These are phyloP conservation scores for Isochrysis galbana DNA, from an alignment of 78 protist species.

Conservation along the genomic window DNA sequence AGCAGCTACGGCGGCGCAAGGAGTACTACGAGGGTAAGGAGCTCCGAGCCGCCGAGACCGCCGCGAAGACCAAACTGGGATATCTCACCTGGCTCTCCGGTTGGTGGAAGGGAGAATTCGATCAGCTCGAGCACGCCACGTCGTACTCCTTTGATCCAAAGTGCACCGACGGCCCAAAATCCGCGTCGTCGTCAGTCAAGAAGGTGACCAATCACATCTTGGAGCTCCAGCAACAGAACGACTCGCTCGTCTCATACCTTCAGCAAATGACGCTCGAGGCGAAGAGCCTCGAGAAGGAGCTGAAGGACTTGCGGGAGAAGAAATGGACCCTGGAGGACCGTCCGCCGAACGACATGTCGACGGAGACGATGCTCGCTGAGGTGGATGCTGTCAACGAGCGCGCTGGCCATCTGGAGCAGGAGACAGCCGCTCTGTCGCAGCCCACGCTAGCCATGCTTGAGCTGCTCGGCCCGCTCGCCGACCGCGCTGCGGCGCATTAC, in stretches of 20 bases:
- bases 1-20: background rate
- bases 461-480: no score
- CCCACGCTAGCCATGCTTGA: no score
- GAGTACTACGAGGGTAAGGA: background rate
- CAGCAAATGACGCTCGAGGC: background rate
- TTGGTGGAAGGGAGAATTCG: background rate
- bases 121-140: background rate
- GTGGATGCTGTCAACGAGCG: no score
- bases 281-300: background rate
- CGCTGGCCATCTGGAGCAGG: no score
- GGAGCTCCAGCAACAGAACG: background rate
- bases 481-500: no score
- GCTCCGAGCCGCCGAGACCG: background rate
- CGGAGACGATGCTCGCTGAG: no score
- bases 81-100: background rate
- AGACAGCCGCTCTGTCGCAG: no score
- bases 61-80: background rate
- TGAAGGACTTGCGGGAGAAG: background rate
- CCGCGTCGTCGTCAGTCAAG: background rate
- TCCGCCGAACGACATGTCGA: no score
- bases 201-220: background rate
- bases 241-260: background rate
- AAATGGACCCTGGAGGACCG: no score
- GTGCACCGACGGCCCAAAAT: background rate
- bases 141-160: background rate